Percentiles rank a stretch among this genome's conserved stretches.
phyloP scores from a whole-genome alignment of 139 green algal genomes.

The Tetraselmis striata region DNA sequence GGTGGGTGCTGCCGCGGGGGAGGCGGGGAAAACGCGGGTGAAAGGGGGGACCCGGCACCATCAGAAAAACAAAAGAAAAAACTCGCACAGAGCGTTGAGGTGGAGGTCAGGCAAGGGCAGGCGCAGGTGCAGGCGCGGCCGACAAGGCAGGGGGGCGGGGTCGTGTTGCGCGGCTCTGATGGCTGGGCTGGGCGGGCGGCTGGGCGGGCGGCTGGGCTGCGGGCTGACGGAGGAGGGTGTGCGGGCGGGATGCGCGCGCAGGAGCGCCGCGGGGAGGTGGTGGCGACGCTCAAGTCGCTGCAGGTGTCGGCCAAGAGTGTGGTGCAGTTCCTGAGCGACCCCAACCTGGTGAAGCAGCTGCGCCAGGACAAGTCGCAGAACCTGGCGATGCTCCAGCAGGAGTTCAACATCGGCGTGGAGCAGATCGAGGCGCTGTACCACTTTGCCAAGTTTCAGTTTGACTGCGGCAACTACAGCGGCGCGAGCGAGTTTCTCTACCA shows the following conservation, averaged over 20 bases:
- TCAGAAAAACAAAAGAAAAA: too few relatives aligned
- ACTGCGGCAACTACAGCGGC: slow-evolving; percentile 95
- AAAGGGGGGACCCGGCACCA: too few relatives aligned
- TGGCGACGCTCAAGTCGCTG: slow-evolving; percentile 57
- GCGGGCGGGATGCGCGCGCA: too few relatives aligned
- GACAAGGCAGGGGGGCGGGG: too few relatives aligned
- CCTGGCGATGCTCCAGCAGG: slow-evolving; percentile 68
- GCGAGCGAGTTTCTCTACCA: slow-evolving; percentile 86
- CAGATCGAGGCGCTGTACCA: slow-evolving; percentile 96
- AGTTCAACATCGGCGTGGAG: slow-evolving; percentile 67
- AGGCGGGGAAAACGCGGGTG: too few relatives aligned
- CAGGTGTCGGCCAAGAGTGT: slow-evolving; percentile 77
- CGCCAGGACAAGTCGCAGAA: slow-evolving; percentile 93
- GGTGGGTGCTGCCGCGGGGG: slow-evolving; percentile 15
- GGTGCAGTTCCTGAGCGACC: slow-evolving; percentile 84
- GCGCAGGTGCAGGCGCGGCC: too few relatives aligned
- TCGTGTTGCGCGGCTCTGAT: too few relatives aligned
- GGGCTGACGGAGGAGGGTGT: too few relatives aligned
- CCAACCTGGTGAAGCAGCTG: slow-evolving; percentile 72
- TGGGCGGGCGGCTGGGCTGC: too few relatives aligned
- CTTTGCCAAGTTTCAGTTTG: slow-evolving; percentile 97
- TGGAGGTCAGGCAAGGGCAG: too few relatives aligned
- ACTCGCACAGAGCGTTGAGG: too few relatives aligned
- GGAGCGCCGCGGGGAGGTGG: slow-evolving; percentile 43
- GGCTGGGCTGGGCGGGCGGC: too few relatives aligned